These are phyloP conservation scores for Triadica sebifera DNA, from an alignment of 345 rosid species.

Conservation along the genomic window DNA sequence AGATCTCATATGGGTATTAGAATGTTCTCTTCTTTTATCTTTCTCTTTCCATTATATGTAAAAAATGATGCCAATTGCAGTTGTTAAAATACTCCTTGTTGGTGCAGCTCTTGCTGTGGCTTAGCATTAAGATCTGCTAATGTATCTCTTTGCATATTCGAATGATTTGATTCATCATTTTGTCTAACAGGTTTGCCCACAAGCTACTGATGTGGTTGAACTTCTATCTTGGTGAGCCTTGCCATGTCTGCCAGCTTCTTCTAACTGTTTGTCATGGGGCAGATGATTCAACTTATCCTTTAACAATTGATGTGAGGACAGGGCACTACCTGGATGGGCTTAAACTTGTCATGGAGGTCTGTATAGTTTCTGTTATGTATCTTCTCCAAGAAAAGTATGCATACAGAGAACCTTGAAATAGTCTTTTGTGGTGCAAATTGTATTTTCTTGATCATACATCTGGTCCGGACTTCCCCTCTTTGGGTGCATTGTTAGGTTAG, in stretches of 20 bases:
- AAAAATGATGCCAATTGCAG: constrained; percentile 2
- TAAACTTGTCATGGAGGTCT: constrained; percentile 84
- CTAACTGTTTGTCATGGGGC: constrained; percentile 85
- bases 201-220: constrained; percentile 81
- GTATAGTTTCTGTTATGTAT: constrained; percentile 23
- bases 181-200: constrained; percentile 72
- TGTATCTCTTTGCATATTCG: background rate
- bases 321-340: constrained; percentile 79
- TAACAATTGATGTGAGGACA: constrained; percentile 79
- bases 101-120: constrained; percentile 4
- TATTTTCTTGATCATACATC: background rate
- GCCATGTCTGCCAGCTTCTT: constrained; percentile 95
- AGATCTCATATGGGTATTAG: constrained; percentile 77
- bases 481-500: background rate
- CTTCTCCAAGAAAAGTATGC: background rate
- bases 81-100: background rate
- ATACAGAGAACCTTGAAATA: background rate
- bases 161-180: background rate
- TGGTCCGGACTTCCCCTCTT: background rate
- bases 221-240: constrained; percentile 86
- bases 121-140: background rate
- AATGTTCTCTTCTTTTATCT: constrained; percentile 9
- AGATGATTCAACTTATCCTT: constrained; percentile 85
- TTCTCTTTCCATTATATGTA: constrained; percentile 6
- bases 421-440: background rate